Base-by-base conservation (phyloP, 768 basidiomycete genomes). In the Leccinum rimulosum region DNA sequence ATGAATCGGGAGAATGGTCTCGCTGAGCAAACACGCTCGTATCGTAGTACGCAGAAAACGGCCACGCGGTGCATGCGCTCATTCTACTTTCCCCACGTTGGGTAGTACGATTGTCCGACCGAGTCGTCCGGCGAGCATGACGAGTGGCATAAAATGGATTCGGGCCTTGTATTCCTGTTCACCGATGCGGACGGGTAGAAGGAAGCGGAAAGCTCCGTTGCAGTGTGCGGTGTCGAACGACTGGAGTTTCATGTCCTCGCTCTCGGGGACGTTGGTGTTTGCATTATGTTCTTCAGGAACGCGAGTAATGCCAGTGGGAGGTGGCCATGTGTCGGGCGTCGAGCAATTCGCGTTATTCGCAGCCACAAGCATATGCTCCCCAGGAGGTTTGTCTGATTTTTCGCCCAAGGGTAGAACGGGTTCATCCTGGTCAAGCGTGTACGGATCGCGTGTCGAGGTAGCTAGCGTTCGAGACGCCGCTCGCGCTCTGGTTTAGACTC, bases 101-200 rank as follows among this genome's bases (percentile, higher is more conserved):
- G 86, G 86, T 5, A 88, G 75, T 28, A 87, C 83, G 36, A 87
- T 75, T 3, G 80, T 86, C 6, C 85, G 78, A 62, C 82, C 78
- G 30, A 86, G 76, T 6, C 63, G 67, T 52, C 68, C 67, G 0
- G 85, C 81, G n/a, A 87, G 79, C 4, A 72, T 70, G 1, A 77
- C 63, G 57, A 87, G 31, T 33, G 11, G 11, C 11, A 36, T 64
- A n/a, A 87, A 69, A 68, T 87, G 85, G 9, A 79, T 67, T 27
- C 81, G 78, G 1, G 83, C 82, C 61, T 83, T 84, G 30, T 83
- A 82, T 63, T 86, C 84, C 61, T 84, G 84, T 69, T 85, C 86
- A 15, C 75, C 75, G 30, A 85, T 73, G 6, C 78, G 77, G 11
- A 80, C 66, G 0, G 82, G 80, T 43, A 85, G 72, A 49, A 85